These are phyloP conservation scores for Pichia membranifaciens DNA, from an alignment of 805 yeast species.

Conservation along the genomic window DNA sequence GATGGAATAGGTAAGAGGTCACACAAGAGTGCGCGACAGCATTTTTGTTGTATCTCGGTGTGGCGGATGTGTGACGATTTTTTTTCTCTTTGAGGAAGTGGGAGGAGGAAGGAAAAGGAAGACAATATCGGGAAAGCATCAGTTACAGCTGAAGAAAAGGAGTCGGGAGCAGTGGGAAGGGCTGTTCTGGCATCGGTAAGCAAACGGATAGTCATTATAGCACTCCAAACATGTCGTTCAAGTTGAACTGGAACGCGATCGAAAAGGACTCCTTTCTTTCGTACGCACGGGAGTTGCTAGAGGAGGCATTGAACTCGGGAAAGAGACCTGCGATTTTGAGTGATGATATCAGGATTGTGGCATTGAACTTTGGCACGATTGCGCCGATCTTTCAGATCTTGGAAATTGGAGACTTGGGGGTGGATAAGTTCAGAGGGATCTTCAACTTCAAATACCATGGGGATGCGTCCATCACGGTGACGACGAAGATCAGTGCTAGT, in stretches of 20 bases:
- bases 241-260: conserved; percentile 70
- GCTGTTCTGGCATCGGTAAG: too few relatives aligned
- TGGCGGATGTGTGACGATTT: too few relatives aligned
- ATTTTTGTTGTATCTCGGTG: too few relatives aligned
- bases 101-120: neutral
- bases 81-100: neutral
- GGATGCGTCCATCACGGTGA: conserved; percentile 67
- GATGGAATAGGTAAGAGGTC: too few relatives aligned
- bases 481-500: conserved; percentile 79
- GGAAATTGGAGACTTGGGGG: conserved; percentile 76
- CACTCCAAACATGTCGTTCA: conserved; percentile 73
- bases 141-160: too few relatives aligned
- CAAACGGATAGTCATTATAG: neutral
- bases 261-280: conserved; percentile 57
- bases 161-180: too few relatives aligned
- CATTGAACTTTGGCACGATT: conserved; percentile 64
- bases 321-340: conserved; percentile 66
- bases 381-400: conserved; percentile 74
- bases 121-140: too few relatives aligned
- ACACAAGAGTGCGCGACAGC: too few relatives aligned
- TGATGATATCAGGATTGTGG: conserved; percentile 60
- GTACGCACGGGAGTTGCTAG: conserved; percentile 60
- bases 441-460: conserved; percentile 74
- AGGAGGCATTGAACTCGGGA: conserved; percentile 70
- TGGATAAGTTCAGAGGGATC: conserved; percentile 73